Evolutionary conservation across 345 rosid genomes (phyloP).

Genomic region (Trapa bicornis): DNA sequence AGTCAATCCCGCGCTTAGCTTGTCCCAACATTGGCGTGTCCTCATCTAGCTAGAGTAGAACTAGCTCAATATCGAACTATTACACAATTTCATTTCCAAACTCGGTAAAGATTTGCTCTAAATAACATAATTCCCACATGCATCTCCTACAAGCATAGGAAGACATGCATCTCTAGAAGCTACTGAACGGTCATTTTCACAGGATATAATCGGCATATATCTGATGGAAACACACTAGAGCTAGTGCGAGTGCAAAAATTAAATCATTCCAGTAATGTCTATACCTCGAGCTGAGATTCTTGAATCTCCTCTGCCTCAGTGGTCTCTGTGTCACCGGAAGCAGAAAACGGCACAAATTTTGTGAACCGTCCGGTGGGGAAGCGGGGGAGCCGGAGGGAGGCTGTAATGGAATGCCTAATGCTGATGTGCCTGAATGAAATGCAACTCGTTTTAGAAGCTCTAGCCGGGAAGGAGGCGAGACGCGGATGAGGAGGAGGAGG

Average conservation of each 20-base stretch:
- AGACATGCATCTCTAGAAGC: not conserved
- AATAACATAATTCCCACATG: not conserved
- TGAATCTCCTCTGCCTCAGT: slow-evolving; percentile 32
- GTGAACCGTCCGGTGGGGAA: slow-evolving; percentile 25
- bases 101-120: not conserved
- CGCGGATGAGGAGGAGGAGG: slow-evolving; percentile 17
- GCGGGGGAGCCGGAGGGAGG: slow-evolving; percentile 23
- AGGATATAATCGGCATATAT: not conserved
- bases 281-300: slow-evolving; percentile 58
- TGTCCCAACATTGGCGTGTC: not conserved
- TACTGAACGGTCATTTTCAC: not conserved
- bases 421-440: slow-evolving; percentile 31
- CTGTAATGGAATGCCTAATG: slow-evolving; percentile 9
- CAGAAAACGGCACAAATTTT: slow-evolving; percentile 39
- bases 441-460: slow-evolving; percentile 20
- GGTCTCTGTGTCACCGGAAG: slow-evolving; percentile 53
- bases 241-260: not conserved
- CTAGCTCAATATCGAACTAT: not conserved
- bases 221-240: not conserved
- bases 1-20: not conserved
- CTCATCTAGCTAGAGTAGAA: not conserved
- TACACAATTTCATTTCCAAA: not conserved
- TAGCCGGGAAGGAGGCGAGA: slow-evolving; percentile 11
- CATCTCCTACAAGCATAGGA: not conserved
- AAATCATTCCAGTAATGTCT: not conserved